phyloP scores from a whole-genome alignment of 202 grass and related monocot species.

The Musa balbisiana region DNA sequence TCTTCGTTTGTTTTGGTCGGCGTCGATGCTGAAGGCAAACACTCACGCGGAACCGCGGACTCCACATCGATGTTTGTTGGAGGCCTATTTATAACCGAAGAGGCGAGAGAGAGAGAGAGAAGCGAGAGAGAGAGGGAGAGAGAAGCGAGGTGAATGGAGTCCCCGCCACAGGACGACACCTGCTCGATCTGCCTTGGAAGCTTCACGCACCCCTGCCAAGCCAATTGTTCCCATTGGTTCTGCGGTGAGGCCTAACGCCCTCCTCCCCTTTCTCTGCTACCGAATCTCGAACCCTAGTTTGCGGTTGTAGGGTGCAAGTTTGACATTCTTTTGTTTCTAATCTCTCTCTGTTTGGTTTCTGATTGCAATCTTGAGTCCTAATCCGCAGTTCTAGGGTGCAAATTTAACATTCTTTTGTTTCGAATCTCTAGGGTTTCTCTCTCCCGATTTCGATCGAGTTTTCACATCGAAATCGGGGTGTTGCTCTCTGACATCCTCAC shows the following conservation, averaged over 20 bases:
- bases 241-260: constrained; percentile 35
- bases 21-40: no score
- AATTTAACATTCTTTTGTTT: no score
- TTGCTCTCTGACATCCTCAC: no score
- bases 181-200: constrained; percentile 81
- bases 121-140: constrained; percentile 10
- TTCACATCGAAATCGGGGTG: no score
- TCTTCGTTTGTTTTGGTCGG: no score
- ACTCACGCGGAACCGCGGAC: no score
- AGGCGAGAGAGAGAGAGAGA: not conserved
- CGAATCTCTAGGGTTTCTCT: no score
- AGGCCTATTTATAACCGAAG: no score
- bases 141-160: constrained; percentile 26
- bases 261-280: not conserved
- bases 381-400: not conserved
- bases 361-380: not conserved
- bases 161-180: constrained; percentile 64
- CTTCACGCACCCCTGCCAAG: constrained; percentile 71
- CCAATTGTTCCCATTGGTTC: constrained; percentile 96
- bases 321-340: not conserved
- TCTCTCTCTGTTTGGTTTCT: not conserved
- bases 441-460: no score
- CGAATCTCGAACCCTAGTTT: not conserved
- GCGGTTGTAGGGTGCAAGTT: not conserved
- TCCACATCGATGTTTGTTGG: no score